Conservation (phyloP, 2,329 filamentous ascomycete species). For the Neonectria magnoliae region DNA sequence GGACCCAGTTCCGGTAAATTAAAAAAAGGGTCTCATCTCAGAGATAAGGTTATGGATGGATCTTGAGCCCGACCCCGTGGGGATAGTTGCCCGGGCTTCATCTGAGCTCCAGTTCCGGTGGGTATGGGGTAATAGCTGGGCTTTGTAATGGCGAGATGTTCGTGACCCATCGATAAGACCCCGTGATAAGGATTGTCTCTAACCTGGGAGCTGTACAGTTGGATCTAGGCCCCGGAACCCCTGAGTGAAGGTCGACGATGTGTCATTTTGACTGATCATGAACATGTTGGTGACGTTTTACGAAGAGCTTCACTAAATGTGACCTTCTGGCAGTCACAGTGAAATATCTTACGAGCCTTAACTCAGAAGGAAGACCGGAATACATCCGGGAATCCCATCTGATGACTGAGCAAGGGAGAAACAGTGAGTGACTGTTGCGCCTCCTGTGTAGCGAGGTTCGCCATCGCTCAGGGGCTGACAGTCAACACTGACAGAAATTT, state of each 20-base stretch:
- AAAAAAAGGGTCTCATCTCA: not conserved
- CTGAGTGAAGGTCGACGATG: not conserved
- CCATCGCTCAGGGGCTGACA: not conserved
- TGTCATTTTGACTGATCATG: not conserved
- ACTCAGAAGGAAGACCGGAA: too few relatives aligned
- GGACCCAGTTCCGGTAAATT: not conserved
- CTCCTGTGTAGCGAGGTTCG: not conserved
- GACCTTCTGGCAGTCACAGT: not conserved
- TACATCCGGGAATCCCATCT: too few relatives aligned
- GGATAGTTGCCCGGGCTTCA: constrained; percentile 28
- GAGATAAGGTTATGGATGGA: constrained; percentile 5
- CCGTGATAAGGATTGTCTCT: not conserved
- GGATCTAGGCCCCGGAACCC: not conserved
- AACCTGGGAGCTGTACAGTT: not conserved
- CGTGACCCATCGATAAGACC: constrained; percentile 11
- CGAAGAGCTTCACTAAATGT: not conserved
- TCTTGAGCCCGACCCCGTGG: constrained; percentile 27
- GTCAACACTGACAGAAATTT: not conserved
- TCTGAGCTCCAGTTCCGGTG: constrained; percentile 12
- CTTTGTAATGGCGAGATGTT: constrained; percentile 20
- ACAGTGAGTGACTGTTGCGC: not conserved
- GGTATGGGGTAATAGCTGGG: constrained; percentile 23
- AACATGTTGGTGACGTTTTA: too few relatives aligned
- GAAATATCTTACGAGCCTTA: not conserved
- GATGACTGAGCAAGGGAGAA: not conserved